Percentiles rank a stretch among this genome's conserved stretches.
These are phyloP conservation scores for Cladosporium oxysporum DNA, from an alignment of 2,329 filamentous ascomycete species.

Conservation along the genomic window DNA sequence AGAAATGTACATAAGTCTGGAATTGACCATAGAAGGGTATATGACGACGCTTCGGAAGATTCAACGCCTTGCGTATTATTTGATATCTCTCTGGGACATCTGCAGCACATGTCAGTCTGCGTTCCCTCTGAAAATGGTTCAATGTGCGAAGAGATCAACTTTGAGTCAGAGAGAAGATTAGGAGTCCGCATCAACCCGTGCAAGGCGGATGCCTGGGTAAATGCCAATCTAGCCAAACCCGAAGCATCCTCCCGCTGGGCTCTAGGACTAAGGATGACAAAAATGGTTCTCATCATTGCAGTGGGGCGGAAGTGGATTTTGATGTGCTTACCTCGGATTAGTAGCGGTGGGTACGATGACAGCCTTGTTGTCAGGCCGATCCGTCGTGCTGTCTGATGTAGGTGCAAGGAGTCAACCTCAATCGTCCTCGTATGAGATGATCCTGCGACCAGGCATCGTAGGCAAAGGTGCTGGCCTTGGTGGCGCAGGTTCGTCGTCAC, in stretches of 20 bases:
- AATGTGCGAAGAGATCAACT: neutral
- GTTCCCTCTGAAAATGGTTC: neutral
- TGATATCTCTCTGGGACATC: neutral
- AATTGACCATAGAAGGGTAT: neutral
- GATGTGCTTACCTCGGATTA: neutral
- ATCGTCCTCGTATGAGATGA: slow-evolving; percentile 4
- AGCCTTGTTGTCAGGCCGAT: too few species aligned
- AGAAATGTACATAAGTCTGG: neutral
- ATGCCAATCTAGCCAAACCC: slow-evolving; percentile 32
- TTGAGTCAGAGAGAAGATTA: slow-evolving; percentile 41
- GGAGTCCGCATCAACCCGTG: slow-evolving; percentile 34
- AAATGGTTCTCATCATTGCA: slow-evolving; percentile 37
- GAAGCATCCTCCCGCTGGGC: slow-evolving; percentile 24
- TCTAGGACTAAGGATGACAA: slow-evolving; percentile 44
- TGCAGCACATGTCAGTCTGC: neutral
- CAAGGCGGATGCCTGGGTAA: slow-evolving; percentile 29
- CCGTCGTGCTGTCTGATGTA: too few species aligned
- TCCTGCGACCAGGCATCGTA: neutral
- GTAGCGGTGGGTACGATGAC: neutral
- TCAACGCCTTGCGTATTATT: neutral
- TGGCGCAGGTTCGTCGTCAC: slow-evolving; percentile 7
- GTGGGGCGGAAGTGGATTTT: neutral
- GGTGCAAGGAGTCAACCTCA: neutral
- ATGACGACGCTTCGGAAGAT: neutral
- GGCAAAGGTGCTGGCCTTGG: neutral